Evolutionary conservation across 805 yeast genomes (phyloP), one percentile per base, ranked within the genome.

Genomic region (Wickerhamiella galacta): DNA sequence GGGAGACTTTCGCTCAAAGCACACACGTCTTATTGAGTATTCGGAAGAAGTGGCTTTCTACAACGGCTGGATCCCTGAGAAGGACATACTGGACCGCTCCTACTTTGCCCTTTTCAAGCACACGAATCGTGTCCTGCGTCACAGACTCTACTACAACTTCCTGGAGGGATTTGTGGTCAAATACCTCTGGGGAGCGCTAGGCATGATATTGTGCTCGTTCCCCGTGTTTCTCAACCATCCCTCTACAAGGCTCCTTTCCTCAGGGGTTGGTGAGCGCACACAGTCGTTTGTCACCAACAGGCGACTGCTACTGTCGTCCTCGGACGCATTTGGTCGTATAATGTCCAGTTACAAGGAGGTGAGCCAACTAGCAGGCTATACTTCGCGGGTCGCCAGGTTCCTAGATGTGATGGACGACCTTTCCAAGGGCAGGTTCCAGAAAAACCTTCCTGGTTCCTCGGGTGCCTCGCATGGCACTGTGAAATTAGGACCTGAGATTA

Each of bases 181-280:
- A 57, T 85, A 85, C 55, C 70, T 82, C 31, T 77, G 95, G 85
- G 96, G 96, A 40, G 96, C 95, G 2, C 81, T 90, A 20, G 96
- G 96, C 8, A 64, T 85, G 38, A 69, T 75, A 1, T 62, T 85
- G 30, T 85, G 95, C 55, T 73, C 94, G 2, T 72, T 85, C 3
- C 95, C 96, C 4, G 78, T 83, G 2, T 85, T 85, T 50, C 68
- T 72, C 47, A 60, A 55, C 31, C 67, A 70, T 2, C 39, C 40
- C 15, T 43, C 36, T n/a, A 41, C 34, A 17, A 25, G 19, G 24
- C 23, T 15, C 8, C 25, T 34, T 5, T 30, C 31, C 16, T 14
- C 27, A 15, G 30, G 25, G 12, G 32, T 36, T 9, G 35, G 39
- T 5, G 37, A 37, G 26, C 42, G 43, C 16, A 42, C 47, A 4